Evolutionary conservation across 345 rosid genomes (phyloP).

Genomic region (Bruguiera sexangula): DNA sequence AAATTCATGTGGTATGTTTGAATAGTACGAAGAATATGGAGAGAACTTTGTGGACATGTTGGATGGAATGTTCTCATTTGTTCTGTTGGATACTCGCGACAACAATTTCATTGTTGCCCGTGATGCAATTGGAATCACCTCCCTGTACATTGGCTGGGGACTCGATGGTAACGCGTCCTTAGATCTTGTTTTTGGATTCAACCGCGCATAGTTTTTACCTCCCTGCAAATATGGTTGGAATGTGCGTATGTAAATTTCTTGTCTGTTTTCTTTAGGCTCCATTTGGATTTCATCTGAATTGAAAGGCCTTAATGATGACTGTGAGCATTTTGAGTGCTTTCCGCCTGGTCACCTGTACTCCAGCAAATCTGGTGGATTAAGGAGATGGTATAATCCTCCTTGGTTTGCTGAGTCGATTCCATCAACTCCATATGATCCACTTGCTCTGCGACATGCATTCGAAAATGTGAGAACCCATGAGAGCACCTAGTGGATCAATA

Average conservation of each 20-base stretch:
- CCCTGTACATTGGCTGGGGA: conserved; percentile 96
- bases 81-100: conserved; percentile 75
- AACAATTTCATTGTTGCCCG: conserved; percentile 86
- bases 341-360: conserved; percentile 94
- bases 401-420: conserved; percentile 77
- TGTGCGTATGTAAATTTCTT: neutral
- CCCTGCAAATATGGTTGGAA: neutral
- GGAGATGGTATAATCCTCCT: conserved; percentile 84
- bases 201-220: neutral
- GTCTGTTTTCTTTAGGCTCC: conserved; percentile 44
- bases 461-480: conserved; percentile 50
- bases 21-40: conserved; percentile 85
- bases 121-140: conserved; percentile 90
- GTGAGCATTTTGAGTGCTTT: conserved; percentile 82
- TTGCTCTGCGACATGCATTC: conserved; percentile 60
- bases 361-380: conserved; percentile 67
- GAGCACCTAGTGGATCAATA: neutral
- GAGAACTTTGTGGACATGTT: conserved; percentile 78
- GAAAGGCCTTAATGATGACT: conserved; percentile 84
- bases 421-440: conserved; percentile 70
- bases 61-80: conserved; percentile 95
- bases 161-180: conserved; percentile 52
- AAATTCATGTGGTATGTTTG: neutral
- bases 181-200: neutral
- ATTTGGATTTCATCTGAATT: conserved; percentile 84